These are phyloP conservation scores for Scenedesmus sp. DNA, from an alignment of 163 green algal genomes.

Conservation along the genomic window DNA sequence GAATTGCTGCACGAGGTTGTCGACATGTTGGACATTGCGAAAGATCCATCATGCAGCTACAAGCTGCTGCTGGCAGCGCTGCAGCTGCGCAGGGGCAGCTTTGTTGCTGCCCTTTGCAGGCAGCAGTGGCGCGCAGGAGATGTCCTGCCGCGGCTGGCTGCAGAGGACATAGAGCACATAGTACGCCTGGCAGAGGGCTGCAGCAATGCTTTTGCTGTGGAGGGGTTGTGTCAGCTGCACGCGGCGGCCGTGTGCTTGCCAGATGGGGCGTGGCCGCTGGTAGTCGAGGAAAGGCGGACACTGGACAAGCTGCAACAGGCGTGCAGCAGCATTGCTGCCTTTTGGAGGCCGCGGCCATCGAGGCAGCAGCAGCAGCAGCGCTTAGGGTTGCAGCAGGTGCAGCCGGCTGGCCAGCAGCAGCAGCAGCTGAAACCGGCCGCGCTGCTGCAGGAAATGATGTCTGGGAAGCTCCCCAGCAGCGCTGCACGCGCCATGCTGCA, in stretches of 20 bases:
- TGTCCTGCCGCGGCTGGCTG: neutral
- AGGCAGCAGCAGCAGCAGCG: neutral
- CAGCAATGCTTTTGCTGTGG: neutral
- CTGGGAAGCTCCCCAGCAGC: neutral
- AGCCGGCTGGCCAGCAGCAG: neutral
- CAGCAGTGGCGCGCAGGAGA: neutral
- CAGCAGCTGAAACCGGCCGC: neutral
- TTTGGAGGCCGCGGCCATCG: neutral
- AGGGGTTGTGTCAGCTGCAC: neutral
- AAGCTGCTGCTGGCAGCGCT: neutral
- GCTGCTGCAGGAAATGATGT: neutral
- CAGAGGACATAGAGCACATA: neutral
- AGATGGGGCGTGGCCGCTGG: neutral
- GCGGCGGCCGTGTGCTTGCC: neutral
- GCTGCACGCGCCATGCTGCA: neutral
- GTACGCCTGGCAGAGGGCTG: neutral
- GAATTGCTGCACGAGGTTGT: neutral
- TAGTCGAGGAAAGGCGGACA: neutral
- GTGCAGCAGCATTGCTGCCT: neutral
- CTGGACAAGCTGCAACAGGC: neutral
- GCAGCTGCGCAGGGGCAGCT: neutral
- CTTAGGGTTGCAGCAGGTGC: neutral
- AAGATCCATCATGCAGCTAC: neutral
- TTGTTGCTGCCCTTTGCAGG: neutral
- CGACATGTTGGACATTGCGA: neutral